A percentile compares a stretch with the other conserved stretches of the same genome.
phyloP scores from a whole-genome alignment of 2,329 filamentous ascomycete genomes.

The Pseudonectria buxi region DNA sequence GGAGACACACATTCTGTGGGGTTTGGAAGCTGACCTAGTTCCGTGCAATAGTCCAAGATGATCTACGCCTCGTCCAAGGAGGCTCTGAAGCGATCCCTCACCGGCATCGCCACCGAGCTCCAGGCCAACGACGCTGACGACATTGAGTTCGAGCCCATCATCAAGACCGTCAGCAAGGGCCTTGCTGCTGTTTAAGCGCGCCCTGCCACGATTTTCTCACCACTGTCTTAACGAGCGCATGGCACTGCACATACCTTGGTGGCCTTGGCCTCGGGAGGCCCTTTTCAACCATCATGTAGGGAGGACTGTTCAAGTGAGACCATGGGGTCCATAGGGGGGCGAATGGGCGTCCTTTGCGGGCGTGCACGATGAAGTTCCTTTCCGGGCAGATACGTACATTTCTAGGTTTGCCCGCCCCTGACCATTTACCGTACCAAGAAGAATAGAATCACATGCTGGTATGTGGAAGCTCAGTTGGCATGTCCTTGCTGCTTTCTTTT shows the following conservation, averaged over 20 bases:
- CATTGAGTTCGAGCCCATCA: slow-evolving; percentile 68
- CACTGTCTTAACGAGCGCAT: slow-evolving; percentile 17
- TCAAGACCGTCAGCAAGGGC: slow-evolving; percentile 60
- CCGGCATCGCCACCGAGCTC: slow-evolving; percentile 67
- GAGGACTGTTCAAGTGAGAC: slow-evolving; percentile 17
- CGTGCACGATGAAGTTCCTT: slow-evolving; percentile 16
- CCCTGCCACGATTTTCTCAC: slow-evolving; percentile 7
- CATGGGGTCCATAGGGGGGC: slow-evolving; percentile 6
- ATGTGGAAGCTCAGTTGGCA: slow-evolving; percentile 20
- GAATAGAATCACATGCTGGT: slow-evolving; percentile 24
- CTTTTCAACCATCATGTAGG: slow-evolving; percentile 20
- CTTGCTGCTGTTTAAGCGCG: slow-evolving; percentile 37
- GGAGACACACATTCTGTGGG: slow-evolving; percentile 54
- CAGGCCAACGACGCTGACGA: slow-evolving; percentile 81
- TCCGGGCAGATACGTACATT: slow-evolving; percentile 20
- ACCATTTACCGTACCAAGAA: slow-evolving; percentile 24
- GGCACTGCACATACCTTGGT: slow-evolving; percentile 22
- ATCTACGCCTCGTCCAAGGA: slow-evolving; percentile 86
- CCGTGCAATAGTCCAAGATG: slow-evolving; percentile 64
- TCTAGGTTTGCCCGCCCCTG: slow-evolving; percentile 21
- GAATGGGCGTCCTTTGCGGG: slow-evolving; percentile 12
- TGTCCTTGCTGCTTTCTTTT: slow-evolving; percentile 8
- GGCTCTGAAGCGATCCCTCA: slow-evolving; percentile 72
- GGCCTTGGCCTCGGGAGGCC: slow-evolving; percentile 16
- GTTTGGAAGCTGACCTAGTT: slow-evolving; percentile 6